These are phyloP conservation scores for Castanea mollissima DNA, from an alignment of 306 rosid species.

Conservation along the genomic window DNA sequence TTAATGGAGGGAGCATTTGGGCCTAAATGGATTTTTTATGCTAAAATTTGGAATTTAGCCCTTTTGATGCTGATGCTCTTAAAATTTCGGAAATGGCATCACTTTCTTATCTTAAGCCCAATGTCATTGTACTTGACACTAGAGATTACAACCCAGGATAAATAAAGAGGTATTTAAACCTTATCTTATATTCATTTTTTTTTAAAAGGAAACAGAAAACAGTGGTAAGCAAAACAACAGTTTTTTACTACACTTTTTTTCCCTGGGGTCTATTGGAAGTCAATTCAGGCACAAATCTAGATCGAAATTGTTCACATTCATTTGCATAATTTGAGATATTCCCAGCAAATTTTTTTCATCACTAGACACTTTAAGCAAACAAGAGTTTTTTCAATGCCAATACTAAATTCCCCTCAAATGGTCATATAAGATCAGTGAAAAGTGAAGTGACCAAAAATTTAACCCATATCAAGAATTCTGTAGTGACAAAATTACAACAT, in stretches of 20 bases:
- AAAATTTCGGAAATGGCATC: not conserved
- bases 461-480: not conserved
- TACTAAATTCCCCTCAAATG: too few relatives aligned
- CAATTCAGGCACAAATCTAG: not conserved
- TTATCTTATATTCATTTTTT: not conserved
- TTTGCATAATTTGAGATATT: not conserved
- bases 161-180: not conserved
- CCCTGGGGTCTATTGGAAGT: not conserved
- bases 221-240: too few relatives aligned
- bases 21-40: too few relatives aligned
- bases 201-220: not conserved
- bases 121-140: not conserved
- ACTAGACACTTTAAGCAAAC: too few relatives aligned
- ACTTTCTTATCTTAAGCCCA: not conserved
- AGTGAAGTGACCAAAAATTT: not conserved
- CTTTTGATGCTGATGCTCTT: not conserved
- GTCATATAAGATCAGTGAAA: not conserved
- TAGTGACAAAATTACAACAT: not conserved
- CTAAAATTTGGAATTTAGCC: too few relatives aligned
- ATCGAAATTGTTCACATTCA: not conserved
- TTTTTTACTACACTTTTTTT: too few relatives aligned
- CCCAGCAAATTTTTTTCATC: too few relatives aligned
- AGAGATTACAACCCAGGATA: not conserved
- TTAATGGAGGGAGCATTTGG: too few relatives aligned
- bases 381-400: too few relatives aligned